Evolutionary conservation across 2,329 filamentous ascomycete species (phyloP), one percentile per base, ranked within the genome.

Genomic region (Fusarium sp.): DNA sequence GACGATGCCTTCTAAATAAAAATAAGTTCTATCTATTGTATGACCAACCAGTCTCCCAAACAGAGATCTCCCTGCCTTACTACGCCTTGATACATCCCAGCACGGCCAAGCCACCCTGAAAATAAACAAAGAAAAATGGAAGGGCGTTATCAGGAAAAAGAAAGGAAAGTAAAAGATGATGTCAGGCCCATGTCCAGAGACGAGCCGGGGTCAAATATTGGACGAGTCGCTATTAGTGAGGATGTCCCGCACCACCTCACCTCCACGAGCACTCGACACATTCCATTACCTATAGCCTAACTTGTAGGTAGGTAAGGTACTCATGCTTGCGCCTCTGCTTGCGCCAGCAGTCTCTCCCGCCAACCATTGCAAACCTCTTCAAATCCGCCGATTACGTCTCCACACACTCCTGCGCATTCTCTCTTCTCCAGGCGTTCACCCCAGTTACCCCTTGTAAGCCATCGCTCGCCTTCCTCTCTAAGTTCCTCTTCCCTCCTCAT

Each of bases 311-410:
- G 19, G 19, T 19, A 19, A 13, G 31, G 31, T 6, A 28, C 35
- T 60, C 34, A 79, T 31, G 77, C 79, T 58, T 78, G 77, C 25
- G 81, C 76, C 64, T 85, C 84, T n/a, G 83, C 85, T 72, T 88
- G 84, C 12, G 85, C 88, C 58, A 93, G 83, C 43, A 96, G 78
- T 67, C 90, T 86, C 72, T 88, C 87, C 73, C 93, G 86, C 91
- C 93, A 95, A 53, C 87, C 85, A 54, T 93, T 89, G 77, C 93
- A 97, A 1, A 94, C 88, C 73, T 93, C 89, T 76, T 97, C 94
- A 72, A 99, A 98, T 0, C 95, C 95, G 41, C 90, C 89, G 31
- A 97, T 89, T 1, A 99, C 93, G 59, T 96, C 92, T 5, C 88
- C 84, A 76, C 95, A 98, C 12, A 94, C 91, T 22, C 83, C 84